Conservation (phyloP, 2,329 filamentous ascomycete genomes). For the Fusarium fujikuroi region DNA sequence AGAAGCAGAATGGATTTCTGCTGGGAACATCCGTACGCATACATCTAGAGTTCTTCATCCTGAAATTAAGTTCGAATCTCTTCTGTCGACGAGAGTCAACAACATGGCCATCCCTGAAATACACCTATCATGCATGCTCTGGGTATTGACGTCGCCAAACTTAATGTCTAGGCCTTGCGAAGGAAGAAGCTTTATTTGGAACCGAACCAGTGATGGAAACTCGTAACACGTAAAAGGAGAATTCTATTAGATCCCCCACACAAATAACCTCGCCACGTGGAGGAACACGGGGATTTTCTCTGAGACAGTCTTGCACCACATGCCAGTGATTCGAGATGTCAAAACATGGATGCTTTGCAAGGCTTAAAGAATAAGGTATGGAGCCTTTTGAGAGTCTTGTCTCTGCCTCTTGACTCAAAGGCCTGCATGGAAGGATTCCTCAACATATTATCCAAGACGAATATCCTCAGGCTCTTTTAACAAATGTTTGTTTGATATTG, state of each 20-base stretch:
- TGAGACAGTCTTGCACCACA: constrained; percentile 7
- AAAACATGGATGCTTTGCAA: not conserved
- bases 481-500: constrained; percentile 11
- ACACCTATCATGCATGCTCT: not conserved
- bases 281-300: not conserved
- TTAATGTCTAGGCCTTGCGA: not conserved
- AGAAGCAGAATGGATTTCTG: not conserved
- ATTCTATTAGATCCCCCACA: not conserved
- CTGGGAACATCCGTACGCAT: not conserved
- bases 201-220: not conserved
- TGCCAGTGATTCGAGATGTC: not conserved
- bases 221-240: not conserved
- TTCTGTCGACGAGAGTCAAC: not conserved
- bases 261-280: not conserved
- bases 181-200: not conserved
- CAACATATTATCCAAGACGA: not conserved
- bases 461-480: not conserved
- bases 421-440: not conserved
- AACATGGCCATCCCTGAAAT: not conserved
- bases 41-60: not conserved
- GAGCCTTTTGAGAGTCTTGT: not conserved
- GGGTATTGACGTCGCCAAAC: not conserved
- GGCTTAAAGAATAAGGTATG: not conserved
- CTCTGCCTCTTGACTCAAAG: not conserved
- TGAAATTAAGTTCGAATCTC: not conserved